A percentile compares a stretch with the other conserved stretches of the same genome.
Evolutionary conservation across 225 moss, liverwort and hornwort genomes (phyloP).

Genomic region (Bryoerythrophyllum caledonicum): DNA sequence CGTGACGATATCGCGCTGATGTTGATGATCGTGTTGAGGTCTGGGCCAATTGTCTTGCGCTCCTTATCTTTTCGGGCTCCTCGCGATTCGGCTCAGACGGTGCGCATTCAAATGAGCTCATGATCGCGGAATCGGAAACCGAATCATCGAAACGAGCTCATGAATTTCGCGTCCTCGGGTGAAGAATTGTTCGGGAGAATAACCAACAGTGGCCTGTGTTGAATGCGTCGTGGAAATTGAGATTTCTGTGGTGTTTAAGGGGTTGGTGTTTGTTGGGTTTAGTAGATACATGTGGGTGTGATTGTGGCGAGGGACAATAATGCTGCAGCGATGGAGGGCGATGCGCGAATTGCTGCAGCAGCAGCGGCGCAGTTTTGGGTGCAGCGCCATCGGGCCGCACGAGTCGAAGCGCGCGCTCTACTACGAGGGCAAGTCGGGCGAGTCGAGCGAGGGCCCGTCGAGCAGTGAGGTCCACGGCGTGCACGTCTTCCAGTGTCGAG

Average conservation of each 20-base stretch:
- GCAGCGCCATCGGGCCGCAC: conserved; percentile 34
- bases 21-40: neutral
- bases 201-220: neutral
- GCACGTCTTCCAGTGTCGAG: conserved; percentile 86
- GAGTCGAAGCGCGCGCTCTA: conserved; percentile 39
- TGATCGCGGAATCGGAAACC: too few species aligned
- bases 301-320: conserved; percentile 18
- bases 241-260: neutral
- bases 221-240: conserved; percentile 24
- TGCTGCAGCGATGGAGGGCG: conserved; percentile 48
- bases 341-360: conserved; percentile 13
- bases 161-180: neutral
- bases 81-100: neutral
- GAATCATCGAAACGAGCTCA: neutral
- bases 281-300: neutral
- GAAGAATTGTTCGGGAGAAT: too few species aligned
- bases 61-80: conserved; percentile 31
- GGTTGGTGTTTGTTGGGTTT: too few species aligned
- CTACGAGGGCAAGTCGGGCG: conserved; percentile 37
- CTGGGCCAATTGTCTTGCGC: too few species aligned
- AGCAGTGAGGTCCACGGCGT: conserved; percentile 60
- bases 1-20: neutral
- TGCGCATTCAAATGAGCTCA: conserved; percentile 9
- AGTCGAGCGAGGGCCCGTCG: conserved; percentile 9
- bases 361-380: conserved; percentile 32